These are phyloP conservation scores for Fusarium veterinarium DNA, from an alignment of 2,329 filamentous ascomycete genomes.

Conservation along the genomic window DNA sequence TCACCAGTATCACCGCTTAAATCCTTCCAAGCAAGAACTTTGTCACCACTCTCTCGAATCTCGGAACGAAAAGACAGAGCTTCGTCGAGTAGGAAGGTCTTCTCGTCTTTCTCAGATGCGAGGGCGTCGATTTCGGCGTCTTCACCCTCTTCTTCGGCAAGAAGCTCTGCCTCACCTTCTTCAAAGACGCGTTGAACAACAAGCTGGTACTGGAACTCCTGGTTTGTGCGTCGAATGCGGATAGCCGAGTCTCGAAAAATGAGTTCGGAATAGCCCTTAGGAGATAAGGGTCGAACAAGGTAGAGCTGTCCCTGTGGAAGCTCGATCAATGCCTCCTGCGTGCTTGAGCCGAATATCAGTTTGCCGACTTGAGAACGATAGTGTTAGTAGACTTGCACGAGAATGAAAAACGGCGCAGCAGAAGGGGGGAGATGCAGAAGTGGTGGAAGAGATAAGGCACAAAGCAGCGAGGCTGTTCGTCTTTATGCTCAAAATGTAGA, in stretches of 20 bases:
- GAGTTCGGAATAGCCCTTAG: constrained; percentile 97
- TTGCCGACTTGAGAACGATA: constrained; percentile 75
- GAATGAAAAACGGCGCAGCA: neutral
- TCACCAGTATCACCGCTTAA: constrained; percentile 93
- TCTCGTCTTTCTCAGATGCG: constrained; percentile 89
- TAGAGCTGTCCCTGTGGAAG: constrained; percentile 97
- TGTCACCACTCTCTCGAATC: constrained; percentile 81
- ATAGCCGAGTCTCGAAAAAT: constrained; percentile 98
- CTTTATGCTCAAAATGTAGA: constrained; percentile 15
- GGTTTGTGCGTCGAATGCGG: constrained; percentile 89
- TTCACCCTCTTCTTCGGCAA: constrained; percentile 89
- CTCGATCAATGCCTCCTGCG: constrained; percentile 93
- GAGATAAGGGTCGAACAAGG: constrained; percentile 92
- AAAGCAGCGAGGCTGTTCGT: constrained; percentile 9
- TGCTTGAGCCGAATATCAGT: constrained; percentile 87
- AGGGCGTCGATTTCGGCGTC: constrained; percentile 82
- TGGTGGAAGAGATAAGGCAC: neutral
- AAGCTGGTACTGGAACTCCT: constrained; percentile 97
- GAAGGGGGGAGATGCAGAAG: neutral
- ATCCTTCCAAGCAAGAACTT: constrained; percentile 93
- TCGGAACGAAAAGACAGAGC: constrained; percentile 88
- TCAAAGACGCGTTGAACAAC: constrained; percentile 97
- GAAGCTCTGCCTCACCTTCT: constrained; percentile 92
- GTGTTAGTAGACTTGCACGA: constrained; percentile 22
- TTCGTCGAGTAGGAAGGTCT: constrained; percentile 96